Percentiles rank a stretch among this genome's conserved stretches.
Conservation (phyloP, 2,329 filamentous ascomycete species). For the Tolypocladium tropicale region DNA sequence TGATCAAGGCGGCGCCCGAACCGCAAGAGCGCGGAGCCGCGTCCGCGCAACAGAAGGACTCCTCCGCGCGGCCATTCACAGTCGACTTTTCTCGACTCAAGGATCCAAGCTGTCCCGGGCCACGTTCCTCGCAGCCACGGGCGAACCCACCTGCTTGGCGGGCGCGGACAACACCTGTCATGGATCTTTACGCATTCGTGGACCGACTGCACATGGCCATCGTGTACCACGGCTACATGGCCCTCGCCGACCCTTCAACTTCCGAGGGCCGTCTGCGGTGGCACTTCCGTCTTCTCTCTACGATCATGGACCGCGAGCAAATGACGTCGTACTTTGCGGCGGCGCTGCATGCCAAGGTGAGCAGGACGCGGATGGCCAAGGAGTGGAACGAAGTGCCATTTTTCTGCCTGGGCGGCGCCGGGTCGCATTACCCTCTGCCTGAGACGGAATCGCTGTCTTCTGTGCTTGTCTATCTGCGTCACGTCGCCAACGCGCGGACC, state of each 20-base stretch:
- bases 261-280: conserved; percentile 2
- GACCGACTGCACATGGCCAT: conserved; percentile 5
- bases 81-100: neutral
- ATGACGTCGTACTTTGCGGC: conserved; percentile 7
- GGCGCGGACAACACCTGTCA: too few relatives aligned
- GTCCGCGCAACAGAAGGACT: neutral
- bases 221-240: conserved; percentile 6
- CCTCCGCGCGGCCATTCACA: neutral
- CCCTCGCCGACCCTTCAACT: conserved; percentile 5
- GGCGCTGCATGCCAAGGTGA: conserved; percentile 5
- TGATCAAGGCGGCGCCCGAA: neutral
- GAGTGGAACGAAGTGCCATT: conserved; percentile 31
- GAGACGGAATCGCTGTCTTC: neutral
- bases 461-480: neutral
- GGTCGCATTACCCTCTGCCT: conserved; percentile 27
- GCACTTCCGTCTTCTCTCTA: conserved; percentile 6
- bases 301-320: conserved; percentile 4
- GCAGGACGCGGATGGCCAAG: neutral
- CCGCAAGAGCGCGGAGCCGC: neutral
- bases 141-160: too few relatives aligned
- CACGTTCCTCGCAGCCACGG: neutral
- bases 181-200: conserved; percentile 5
- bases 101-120: neutral
- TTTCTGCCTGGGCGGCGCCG: conserved; percentile 53
- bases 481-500: neutral